Conservation (phyloP, 2,329 filamentous ascomycete species). For the Cladorrhinum sp. region DNA sequence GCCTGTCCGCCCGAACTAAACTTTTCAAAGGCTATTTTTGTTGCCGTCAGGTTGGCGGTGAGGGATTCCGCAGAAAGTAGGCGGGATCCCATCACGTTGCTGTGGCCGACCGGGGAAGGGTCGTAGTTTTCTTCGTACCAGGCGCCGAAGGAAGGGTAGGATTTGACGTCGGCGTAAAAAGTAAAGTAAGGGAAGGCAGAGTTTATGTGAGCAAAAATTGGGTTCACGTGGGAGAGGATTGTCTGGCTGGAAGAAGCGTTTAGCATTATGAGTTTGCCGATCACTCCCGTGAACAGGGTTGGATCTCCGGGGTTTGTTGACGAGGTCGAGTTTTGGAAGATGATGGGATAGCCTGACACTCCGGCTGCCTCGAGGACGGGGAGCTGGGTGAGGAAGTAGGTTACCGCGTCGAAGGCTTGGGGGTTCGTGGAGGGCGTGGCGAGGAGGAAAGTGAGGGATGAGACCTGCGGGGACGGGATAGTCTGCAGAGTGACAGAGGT, state of each 20-base stretch:
- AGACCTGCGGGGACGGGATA: conserved; percentile 38
- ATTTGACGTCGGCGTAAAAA: conserved; percentile 9
- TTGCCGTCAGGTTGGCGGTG: conserved; percentile 16
- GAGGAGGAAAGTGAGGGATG: conserved; percentile 29
- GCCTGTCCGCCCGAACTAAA: conserved; percentile 19
- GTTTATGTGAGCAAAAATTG: conserved; percentile 23
- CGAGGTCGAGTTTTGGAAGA: conserved; percentile 68
- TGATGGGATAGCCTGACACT: conserved; percentile 63
- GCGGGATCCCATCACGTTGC: conserved; percentile 19
- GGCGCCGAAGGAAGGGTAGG: conserved; percentile 17
- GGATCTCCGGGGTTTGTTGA: conserved; percentile 10
- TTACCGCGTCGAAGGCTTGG: conserved; percentile 45
- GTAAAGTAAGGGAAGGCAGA: conserved; percentile 17
- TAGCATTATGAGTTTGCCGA: conserved; percentile 22
- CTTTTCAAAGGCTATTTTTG: conserved; percentile 18
- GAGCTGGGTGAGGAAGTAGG: conserved; percentile 44
- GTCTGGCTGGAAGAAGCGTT: conserved; percentile 1
- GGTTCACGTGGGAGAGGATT: conserved; percentile 8
- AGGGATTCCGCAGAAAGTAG: conserved; percentile 19
- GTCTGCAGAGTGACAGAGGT: conserved; percentile 55
- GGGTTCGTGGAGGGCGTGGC: conserved; percentile 32
- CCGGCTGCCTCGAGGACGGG: conserved; percentile 49
- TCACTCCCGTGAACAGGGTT: conserved; percentile 17
- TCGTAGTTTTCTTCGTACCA: conserved; percentile 28
- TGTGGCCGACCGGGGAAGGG: conserved; percentile 19